phyloP scores from a whole-genome alignment of 306 rosid species.

The Corylus avellana region DNA sequence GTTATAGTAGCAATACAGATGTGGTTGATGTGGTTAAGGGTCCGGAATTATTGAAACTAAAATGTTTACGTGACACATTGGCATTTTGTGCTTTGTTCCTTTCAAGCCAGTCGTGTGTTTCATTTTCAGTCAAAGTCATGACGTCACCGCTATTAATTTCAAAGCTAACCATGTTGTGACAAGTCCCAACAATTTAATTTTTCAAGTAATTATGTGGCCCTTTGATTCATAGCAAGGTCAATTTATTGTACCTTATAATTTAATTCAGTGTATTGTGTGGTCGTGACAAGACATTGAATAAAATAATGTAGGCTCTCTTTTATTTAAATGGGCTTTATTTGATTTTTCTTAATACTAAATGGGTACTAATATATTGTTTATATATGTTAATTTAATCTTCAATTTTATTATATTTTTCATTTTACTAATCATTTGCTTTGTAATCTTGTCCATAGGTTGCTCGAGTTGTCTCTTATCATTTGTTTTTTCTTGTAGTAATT shows the following conservation, averaged over 20 bases:
- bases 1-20: too few species aligned
- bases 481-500: not conserved
- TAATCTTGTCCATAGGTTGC: not conserved
- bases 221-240: not conserved
- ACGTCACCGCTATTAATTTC: not conserved
- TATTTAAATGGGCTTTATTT: too few species aligned
- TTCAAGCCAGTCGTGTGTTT: not conserved
- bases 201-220: not conserved
- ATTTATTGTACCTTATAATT: not conserved
- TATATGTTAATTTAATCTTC: too few species aligned
- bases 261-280: not conserved
- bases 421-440: not conserved
- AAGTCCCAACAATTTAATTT: not conserved
- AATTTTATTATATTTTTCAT: too few species aligned
- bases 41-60: too few species aligned
- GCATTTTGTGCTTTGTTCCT: too few species aligned
- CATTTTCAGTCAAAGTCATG: not conserved
- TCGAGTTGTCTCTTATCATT: not conserved
- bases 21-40: too few species aligned
- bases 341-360: too few species aligned
- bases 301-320: not conserved
- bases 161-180: not conserved
- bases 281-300: not conserved
- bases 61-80: too few species aligned
- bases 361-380: too few species aligned